Evolutionary conservation across 2,329 filamentous ascomycete species (phyloP).

Genomic region (Endocalyx cinctus): DNA sequence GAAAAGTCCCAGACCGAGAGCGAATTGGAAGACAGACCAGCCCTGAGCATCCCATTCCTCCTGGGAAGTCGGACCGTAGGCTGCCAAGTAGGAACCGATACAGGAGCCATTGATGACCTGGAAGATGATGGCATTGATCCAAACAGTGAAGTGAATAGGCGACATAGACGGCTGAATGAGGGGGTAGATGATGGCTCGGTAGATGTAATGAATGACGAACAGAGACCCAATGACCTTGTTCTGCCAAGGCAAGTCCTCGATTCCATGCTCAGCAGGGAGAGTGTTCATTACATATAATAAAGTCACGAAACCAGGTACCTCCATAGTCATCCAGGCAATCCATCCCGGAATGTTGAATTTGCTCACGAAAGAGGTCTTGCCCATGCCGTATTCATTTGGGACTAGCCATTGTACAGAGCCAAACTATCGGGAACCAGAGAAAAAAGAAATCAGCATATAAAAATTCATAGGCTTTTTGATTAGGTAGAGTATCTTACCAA

Average conservation of each 20-base stretch:
- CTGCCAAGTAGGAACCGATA: conserved; percentile 76
- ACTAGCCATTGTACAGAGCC: conserved; percentile 69
- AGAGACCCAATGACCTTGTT: conserved; percentile 71
- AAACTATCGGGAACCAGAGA: too few species aligned
- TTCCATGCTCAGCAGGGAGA: conserved; percentile 54
- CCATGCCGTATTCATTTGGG: conserved; percentile 79
- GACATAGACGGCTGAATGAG: conserved; percentile 88
- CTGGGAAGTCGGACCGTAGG: conserved; percentile 66
- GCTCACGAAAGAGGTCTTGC: conserved; percentile 78
- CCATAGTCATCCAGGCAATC: conserved; percentile 85
- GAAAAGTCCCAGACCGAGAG: conserved; percentile 69
- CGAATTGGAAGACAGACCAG: conserved; percentile 41
- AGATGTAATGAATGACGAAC: conserved; percentile 80
- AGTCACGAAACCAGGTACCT: conserved; percentile 70
- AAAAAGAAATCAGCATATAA: too few species aligned
- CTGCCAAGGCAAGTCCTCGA: conserved; percentile 64
- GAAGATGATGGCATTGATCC: conserved; percentile 61
- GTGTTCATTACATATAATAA: conserved; percentile 74
- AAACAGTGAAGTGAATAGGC: conserved; percentile 71
- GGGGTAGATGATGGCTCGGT: conserved; percentile 81
- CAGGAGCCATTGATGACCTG: conserved; percentile 76
- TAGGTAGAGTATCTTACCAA: conserved; percentile 36
- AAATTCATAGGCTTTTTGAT: neutral
- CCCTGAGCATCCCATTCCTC: conserved; percentile 42
- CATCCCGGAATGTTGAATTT: conserved; percentile 83